Evolutionary conservation across 1,284 basidiomycete species (phyloP), one percentile per base, ranked within the genome.

Genomic region (Apiotrichum laibachii): DNA sequence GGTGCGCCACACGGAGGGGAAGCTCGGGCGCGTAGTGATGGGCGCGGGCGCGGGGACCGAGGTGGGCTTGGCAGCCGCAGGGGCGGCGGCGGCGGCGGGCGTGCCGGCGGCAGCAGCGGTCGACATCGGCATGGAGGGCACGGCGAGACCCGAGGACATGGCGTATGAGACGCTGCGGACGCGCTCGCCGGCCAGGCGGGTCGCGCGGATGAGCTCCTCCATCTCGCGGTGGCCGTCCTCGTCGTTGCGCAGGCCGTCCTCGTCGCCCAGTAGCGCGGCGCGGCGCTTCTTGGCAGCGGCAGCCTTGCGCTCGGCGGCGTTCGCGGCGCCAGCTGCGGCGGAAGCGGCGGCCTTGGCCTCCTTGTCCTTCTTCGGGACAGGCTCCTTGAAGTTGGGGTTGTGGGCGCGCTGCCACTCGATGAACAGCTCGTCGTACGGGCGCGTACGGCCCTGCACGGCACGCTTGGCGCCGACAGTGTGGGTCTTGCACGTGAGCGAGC

Each of bases 381-480:
- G 90, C 70, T 94, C 92, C n/a, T 94, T 88, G 75, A 89, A 95
- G 66, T 93, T 92, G 1, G 93, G 92, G 68, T 96, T 94, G 72
- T 94, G 86, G 40, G 85, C 86, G 45, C 91, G 87, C 69, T 96
- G 90, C 91, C 92, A 98, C 59, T 97, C 94, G 45, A 90, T 82
- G 16, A 93, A 83, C 12, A 99, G 84, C 56, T 88, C 87, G 71
- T 98, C 94, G 76, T 93, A 99, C 2, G 81, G 78, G 51, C 88
- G 85, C 0, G 90, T 90, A 11, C 96, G 89, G 34, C 92, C 92
- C 65, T 85, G 83, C 0, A 99, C 93, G 9, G 90, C 85, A 21
- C 96, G 88, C 77, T 99, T 99, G 31, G 92, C 90, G 35, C 92
- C 92, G 89, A 99, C 96, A 1, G 91, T 89, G 75, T 99, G 95